These are phyloP conservation scores for Oxalis stricta DNA, from an alignment of 441 rosid species.

Conservation along the genomic window DNA sequence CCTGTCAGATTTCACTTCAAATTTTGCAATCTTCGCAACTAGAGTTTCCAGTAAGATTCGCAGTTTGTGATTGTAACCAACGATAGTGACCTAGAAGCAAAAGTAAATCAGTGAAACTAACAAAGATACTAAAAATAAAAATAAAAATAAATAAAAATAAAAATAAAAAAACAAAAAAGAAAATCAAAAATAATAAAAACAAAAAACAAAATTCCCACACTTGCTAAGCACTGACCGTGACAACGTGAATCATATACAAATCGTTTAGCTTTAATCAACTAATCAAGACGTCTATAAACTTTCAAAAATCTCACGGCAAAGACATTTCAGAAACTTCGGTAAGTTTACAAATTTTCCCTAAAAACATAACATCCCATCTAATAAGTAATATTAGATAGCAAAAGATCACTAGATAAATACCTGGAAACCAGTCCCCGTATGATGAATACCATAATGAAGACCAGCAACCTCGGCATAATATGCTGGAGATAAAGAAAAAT, in stretches of 20 bases:
- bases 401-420: slow-evolving; percentile 11
- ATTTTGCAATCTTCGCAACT: slow-evolving; percentile 49
- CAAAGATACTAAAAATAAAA: neutral
- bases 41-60: slow-evolving; percentile 61
- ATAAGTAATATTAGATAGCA: neutral
- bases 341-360: neutral
- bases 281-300: too few species aligned
- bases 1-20: slow-evolving; percentile 65
- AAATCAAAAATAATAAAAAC: neutral
- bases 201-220: neutral
- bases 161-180: neutral
- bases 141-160: neutral
- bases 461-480: slow-evolving; percentile 89
- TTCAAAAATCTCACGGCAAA: too few species aligned
- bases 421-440: slow-evolving; percentile 52
- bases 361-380: neutral
- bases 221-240: too few species aligned
- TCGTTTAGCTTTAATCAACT: too few species aligned
- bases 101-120: slow-evolving; percentile 9
- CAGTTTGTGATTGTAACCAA: slow-evolving; percentile 79
- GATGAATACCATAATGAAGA: slow-evolving; percentile 36
- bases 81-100: slow-evolving; percentile 47
- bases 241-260: too few species aligned
- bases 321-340: too few species aligned
- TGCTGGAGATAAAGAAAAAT: slow-evolving; percentile 35